A percentile compares a stretch with the other conserved stretches of the same genome.
phyloP scores from a whole-genome alignment of 129 eudicot genomes.

The Pulicaria dysenterica region DNA sequence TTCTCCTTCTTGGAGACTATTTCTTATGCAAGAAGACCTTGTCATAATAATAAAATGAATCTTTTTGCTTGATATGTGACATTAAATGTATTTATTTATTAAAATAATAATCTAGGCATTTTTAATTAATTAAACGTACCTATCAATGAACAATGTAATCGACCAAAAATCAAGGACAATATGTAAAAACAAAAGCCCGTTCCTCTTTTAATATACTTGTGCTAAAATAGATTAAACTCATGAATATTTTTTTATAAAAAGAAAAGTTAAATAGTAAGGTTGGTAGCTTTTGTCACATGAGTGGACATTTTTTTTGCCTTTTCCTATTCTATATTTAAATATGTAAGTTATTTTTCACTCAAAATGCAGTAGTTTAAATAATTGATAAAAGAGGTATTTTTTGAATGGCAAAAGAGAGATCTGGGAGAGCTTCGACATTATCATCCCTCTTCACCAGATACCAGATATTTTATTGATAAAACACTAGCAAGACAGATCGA shows the following conservation, averaged over 20 bases:
- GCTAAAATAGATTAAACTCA: neutral
- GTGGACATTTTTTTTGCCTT: neutral
- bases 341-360: too few relatives aligned
- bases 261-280: neutral
- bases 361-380: too few relatives aligned
- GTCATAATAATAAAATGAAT: too few relatives aligned
- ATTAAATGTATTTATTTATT: neutral
- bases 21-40: too few relatives aligned
- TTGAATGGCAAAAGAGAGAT: too few relatives aligned
- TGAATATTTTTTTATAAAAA: neutral
- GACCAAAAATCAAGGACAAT: slow-evolving; percentile 6
- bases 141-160: neutral
- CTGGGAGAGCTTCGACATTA: too few relatives aligned
- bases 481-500: too few relatives aligned
- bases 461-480: too few relatives aligned
- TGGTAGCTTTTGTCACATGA: slow-evolving; percentile 28
- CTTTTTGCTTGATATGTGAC: too few relatives aligned
- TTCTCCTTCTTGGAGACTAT: too few relatives aligned
- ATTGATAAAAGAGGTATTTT: too few relatives aligned
- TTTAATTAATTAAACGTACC: neutral
- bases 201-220: slow-evolving; percentile 5
- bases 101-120: neutral
- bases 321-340: neutral
- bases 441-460: too few relatives aligned
- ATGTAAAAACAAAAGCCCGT: neutral